Evolutionary conservation across 306 rosid species (phyloP).

Genomic region (Quercus engelmannii): DNA sequence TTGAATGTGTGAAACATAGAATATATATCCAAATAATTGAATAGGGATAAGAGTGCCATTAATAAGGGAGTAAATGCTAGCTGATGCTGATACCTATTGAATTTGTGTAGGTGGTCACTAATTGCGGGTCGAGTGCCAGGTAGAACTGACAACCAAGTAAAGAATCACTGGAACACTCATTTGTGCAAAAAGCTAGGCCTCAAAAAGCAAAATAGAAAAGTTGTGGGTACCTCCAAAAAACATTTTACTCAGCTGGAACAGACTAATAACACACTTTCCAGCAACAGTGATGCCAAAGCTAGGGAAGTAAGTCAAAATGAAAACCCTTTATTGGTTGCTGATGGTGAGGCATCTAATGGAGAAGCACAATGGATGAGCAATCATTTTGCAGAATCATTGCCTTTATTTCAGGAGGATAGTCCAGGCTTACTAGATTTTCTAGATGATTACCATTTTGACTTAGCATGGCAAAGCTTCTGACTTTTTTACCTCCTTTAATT

Average conservation of each 20-base stretch:
- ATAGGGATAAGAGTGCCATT: not conserved
- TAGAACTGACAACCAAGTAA: slow-evolving; percentile 34
- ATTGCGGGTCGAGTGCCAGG: slow-evolving; percentile 38
- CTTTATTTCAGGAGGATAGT: not conserved
- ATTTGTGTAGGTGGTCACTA: slow-evolving; percentile 32
- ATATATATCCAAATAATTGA: not conserved
- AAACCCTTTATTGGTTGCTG: not conserved
- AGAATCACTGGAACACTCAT: slow-evolving; percentile 34
- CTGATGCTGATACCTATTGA: not conserved
- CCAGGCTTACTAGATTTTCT: slow-evolving; percentile 2
- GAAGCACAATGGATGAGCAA: not conserved
- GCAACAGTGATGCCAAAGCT: not conserved
- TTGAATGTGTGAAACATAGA: not conserved
- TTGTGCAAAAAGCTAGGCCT: slow-evolving; percentile 27
- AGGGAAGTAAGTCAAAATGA: not conserved
- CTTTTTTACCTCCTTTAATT: not conserved
- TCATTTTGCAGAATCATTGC: not conserved
- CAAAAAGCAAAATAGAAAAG: not conserved
- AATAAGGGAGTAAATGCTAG: not conserved
- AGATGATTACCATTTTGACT: not conserved
- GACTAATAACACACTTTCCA: not conserved
- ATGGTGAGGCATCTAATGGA: not conserved
- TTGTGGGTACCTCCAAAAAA: not conserved
- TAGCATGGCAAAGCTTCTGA: not conserved
- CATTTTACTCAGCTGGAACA: not conserved